Conservation (phyloP, 2,329 filamentous ascomycete species). For the Exophiala oligosperma region DNA sequence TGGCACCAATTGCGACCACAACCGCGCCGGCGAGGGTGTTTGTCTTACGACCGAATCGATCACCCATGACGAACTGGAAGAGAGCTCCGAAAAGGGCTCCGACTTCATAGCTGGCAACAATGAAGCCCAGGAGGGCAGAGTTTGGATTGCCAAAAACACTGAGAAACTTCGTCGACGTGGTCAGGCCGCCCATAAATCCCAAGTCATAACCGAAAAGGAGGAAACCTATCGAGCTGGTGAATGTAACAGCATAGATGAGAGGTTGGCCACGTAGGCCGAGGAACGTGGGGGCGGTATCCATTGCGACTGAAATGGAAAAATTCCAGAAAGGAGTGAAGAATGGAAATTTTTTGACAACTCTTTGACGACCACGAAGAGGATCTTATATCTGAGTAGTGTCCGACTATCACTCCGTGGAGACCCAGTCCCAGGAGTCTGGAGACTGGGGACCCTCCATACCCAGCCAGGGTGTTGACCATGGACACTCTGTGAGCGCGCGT, state of each 20-base stretch:
- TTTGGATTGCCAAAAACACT: slow-evolving; percentile 50
- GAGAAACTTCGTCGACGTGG: slow-evolving; percentile 66
- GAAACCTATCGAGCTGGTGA: slow-evolving; percentile 19
- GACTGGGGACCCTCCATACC: not conserved
- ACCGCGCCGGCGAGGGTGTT: slow-evolving; percentile 41
- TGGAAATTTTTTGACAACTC: not conserved
- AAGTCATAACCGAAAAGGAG: slow-evolving; percentile 27
- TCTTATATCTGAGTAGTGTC: not conserved
- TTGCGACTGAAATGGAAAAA: not conserved
- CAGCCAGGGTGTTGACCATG: too few relatives aligned
- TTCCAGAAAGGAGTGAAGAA: not conserved
- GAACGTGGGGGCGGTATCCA: not conserved
- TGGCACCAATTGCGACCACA: slow-evolving; percentile 48
- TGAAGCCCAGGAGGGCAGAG: slow-evolving; percentile 16
- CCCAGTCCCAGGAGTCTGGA: not conserved
- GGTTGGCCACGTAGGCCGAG: slow-evolving; percentile 4
- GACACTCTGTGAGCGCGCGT: too few relatives aligned
- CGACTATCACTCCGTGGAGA: not conserved
- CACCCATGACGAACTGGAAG: slow-evolving; percentile 51
- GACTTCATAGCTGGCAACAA: slow-evolving; percentile 46
- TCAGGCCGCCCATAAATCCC: slow-evolving; percentile 71
- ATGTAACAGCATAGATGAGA: slow-evolving; percentile 11
- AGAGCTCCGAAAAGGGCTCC: slow-evolving; percentile 54
- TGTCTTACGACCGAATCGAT: slow-evolving; percentile 45
- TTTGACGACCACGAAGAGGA: not conserved